phyloP scores from a whole-genome alignment of 2,329 filamentous ascomycete genomes.

The Beauveria asiatica region DNA sequence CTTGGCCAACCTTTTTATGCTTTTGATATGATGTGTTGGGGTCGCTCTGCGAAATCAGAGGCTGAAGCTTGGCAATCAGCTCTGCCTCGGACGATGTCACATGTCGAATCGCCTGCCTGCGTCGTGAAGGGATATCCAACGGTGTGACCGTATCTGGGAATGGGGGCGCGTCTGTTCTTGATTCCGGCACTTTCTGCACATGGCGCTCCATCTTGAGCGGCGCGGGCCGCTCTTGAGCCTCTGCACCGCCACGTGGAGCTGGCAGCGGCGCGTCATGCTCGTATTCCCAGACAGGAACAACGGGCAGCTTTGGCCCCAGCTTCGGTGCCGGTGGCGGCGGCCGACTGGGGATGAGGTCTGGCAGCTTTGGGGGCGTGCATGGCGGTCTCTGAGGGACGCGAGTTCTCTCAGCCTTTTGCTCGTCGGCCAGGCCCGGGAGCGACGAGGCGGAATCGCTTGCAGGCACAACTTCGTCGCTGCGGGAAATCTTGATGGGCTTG shows the following conservation, averaged over 20 bases:
- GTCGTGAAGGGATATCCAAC: not conserved
- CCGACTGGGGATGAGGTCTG: not conserved
- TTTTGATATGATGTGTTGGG: slow-evolving; percentile 94
- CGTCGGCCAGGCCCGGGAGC: not conserved
- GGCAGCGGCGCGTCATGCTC: not conserved
- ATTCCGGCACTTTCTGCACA: not conserved
- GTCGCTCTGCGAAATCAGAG: slow-evolving; percentile 91
- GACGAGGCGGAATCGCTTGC: not conserved
- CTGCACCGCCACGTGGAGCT: not conserved
- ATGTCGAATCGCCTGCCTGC: slow-evolving; percentile 5
- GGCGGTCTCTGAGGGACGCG: not conserved
- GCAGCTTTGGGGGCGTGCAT: not conserved
- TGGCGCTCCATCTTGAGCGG: not conserved
- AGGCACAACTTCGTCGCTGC: not conserved
- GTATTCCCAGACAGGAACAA: not conserved
- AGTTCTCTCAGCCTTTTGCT: not conserved
- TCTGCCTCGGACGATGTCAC: slow-evolving; percentile 87
- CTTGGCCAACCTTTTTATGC: slow-evolving; percentile 99
- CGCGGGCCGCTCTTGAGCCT: not conserved
- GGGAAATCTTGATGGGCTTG: not conserved
- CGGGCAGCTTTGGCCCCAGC: not conserved
- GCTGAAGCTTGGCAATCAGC: slow-evolving; percentile 90
- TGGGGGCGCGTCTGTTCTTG: not conserved
- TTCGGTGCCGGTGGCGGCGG: slow-evolving; percentile 3
- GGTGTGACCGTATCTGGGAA: not conserved